Evolutionary conservation across 139 green algal genomes (phyloP).

Genomic region (Tetraselmis chui): DNA sequence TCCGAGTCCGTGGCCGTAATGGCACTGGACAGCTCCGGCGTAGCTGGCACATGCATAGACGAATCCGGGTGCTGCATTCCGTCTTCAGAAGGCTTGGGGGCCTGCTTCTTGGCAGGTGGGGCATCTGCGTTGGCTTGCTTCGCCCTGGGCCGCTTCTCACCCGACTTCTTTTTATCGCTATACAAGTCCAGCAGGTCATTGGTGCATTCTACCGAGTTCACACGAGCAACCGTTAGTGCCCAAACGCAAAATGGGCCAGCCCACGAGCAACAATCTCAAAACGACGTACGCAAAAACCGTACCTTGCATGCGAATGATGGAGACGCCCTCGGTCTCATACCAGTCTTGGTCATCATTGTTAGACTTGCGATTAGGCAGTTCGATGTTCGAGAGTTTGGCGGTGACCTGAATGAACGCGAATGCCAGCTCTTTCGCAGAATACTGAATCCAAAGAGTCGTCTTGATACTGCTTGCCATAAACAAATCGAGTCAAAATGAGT

Average conservation of each 20-base stretch:
- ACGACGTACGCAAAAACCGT: no score
- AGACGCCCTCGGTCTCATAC: neutral
- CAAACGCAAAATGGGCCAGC: no score
- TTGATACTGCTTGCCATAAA: neutral
- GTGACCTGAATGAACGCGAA: neutral
- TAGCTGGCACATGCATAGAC: neutral
- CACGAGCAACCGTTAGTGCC: no score
- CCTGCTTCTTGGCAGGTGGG: neutral
- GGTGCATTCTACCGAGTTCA: neutral
- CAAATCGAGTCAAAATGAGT: no score
- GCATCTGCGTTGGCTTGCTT: neutral
- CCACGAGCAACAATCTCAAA: no score
- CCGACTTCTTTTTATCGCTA: neutral
- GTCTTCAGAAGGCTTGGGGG: neutral
- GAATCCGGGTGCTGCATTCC: neutral
- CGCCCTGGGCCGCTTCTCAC: neutral
- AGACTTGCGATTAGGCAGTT: neutral
- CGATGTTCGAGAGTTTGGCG: neutral
- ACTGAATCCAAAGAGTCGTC: neutral
- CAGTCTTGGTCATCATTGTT: neutral
- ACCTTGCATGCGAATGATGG: neutral
- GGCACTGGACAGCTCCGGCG: neutral
- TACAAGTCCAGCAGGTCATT: neutral
- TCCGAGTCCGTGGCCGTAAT: neutral
- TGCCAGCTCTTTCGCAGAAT: neutral